Percentiles rank a stretch among this genome's conserved stretches.
Evolutionary conservation across 768 basidiomycete genomes (phyloP).

Genomic region (Dacryopinax primogenitus): DNA sequence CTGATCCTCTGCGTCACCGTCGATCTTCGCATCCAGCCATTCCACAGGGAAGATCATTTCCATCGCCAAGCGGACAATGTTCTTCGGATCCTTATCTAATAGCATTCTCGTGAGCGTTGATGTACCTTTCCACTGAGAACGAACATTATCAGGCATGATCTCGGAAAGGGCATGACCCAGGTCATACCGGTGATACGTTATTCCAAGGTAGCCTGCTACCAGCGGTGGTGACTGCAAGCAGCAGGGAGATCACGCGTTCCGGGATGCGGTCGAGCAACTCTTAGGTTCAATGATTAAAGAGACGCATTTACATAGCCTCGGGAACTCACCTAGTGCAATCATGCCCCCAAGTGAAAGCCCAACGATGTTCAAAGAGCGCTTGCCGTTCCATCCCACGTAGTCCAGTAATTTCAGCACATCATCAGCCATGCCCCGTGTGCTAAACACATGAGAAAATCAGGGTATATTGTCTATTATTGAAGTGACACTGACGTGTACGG

Average conservation of each 20-base stretch:
- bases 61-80: conserved; percentile 40
- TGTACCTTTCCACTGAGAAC: conserved; percentile 17
- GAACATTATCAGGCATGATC: not conserved
- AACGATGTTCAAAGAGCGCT: conserved; percentile 53
- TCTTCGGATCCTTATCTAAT: conserved; percentile 30
- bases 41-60: conserved; percentile 45
- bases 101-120: conserved; percentile 12
- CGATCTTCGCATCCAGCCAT: conserved; percentile 49
- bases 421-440: conserved; percentile 12
- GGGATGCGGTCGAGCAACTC: conserved; percentile 59
- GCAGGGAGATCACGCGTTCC: conserved; percentile 51
- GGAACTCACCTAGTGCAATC: conserved; percentile 62
- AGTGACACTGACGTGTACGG: conserved; percentile 64
- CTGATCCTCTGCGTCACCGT: conserved; percentile 41
- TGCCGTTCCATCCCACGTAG: conserved; percentile 54
- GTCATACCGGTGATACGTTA: conserved; percentile 42
- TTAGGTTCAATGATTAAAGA: conserved; percentile 23
- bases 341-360: conserved; percentile 71
- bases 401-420: conserved; percentile 51
- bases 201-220: conserved; percentile 40
- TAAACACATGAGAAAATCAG: too few species aligned
- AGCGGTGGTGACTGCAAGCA: conserved; percentile 56
- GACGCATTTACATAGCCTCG: not conserved
- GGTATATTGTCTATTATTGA: too few species aligned
- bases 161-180: conserved; percentile 17